These are phyloP conservation scores for Lineolata rhizophorae DNA, from an alignment of 495 filamentous ascomycete species.

Conservation along the genomic window DNA sequence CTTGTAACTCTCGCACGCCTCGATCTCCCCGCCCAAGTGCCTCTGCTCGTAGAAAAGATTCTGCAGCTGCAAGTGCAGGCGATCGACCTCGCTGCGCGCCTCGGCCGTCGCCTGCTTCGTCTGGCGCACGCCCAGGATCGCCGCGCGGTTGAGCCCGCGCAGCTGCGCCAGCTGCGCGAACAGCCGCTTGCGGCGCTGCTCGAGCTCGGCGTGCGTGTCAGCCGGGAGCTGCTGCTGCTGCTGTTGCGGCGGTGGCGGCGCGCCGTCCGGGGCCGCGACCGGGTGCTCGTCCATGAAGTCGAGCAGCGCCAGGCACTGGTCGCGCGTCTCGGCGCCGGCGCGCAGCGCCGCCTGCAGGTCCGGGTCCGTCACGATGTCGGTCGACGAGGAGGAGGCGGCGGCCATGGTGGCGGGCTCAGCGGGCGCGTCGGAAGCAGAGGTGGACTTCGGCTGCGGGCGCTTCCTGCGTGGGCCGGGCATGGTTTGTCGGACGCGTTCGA, in stretches of 20 bases:
- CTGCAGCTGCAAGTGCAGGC: constrained; percentile 75
- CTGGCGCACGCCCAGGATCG: constrained; percentile 56
- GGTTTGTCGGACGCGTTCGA: too few relatives aligned
- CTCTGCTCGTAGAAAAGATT: constrained; percentile 94
- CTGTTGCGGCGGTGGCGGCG: too few relatives aligned
- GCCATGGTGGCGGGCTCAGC: too few relatives aligned
- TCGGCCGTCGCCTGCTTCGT: constrained; percentile 77
- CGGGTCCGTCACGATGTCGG: constrained; percentile 26
- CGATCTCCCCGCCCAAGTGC: constrained; percentile 75
- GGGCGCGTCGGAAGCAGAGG: too few relatives aligned
- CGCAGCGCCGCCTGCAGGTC: constrained; percentile 3
- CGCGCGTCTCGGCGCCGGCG: not conserved
- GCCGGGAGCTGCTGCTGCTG: constrained; percentile 1
- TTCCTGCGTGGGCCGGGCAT: too few relatives aligned
- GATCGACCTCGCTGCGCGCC: constrained; percentile 74
- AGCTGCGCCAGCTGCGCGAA: constrained; percentile 61
- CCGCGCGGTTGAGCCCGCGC: constrained; percentile 60
- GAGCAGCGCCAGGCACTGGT: not conserved
- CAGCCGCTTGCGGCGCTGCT: constrained; percentile 59
- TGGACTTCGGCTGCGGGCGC: too few relatives aligned
- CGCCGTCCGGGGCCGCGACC: too few relatives aligned
- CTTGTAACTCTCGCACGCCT: constrained; percentile 81
- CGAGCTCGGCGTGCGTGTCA: constrained; percentile 24
- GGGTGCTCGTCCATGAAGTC: not conserved
- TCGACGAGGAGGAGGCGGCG: too few relatives aligned